phyloP scores from a whole-genome alignment of 352 stramenopile species.

The Phytophthora ohioensis region DNA sequence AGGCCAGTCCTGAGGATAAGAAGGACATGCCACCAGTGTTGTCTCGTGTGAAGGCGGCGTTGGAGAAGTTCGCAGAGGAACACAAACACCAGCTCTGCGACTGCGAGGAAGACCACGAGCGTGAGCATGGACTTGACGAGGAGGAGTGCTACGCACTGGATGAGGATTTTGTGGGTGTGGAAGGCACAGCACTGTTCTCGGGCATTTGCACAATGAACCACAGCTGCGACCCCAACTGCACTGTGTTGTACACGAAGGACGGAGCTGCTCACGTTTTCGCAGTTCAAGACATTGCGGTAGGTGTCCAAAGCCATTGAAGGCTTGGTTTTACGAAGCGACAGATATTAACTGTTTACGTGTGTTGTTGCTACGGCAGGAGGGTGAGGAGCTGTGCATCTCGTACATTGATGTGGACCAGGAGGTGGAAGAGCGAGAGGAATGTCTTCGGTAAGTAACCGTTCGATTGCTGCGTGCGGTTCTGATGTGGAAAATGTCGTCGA shows the following conservation, averaged over 20 bases:
- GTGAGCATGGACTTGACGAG: conserved; percentile 57
- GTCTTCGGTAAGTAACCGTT: conserved; percentile 58
- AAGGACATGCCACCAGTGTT: conserved; percentile 70
- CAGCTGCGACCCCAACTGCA: conserved; percentile 94
- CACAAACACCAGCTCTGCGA: conserved; percentile 57
- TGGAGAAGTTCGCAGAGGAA: conserved; percentile 75
- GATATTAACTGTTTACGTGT: background rate
- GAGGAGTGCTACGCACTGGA: conserved; percentile 58
- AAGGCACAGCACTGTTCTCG: conserved; percentile 95
- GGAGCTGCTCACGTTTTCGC: conserved; percentile 77
- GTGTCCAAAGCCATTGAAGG: conserved; percentile 6
- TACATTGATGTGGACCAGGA: conserved; percentile 94
- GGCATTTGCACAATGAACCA: conserved; percentile 97
- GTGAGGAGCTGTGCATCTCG: conserved; percentile 95
- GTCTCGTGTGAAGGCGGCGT: conserved; percentile 66
- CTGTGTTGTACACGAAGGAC: conserved; percentile 90
- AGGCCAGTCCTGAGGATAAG: conserved; percentile 67
- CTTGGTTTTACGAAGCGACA: background rate
- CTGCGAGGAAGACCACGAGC: conserved; percentile 49
- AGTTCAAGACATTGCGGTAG: conserved; percentile 71
- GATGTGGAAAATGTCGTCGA: conserved; percentile 3
- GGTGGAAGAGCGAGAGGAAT: conserved; percentile 81
- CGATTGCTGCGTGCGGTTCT: background rate
- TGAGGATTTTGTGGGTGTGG: conserved; percentile 93
- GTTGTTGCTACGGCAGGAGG: conserved; percentile 45